phyloP scores from a whole-genome alignment of 2,329 filamentous ascomycete species.

The Nothophoma quercina region DNA sequence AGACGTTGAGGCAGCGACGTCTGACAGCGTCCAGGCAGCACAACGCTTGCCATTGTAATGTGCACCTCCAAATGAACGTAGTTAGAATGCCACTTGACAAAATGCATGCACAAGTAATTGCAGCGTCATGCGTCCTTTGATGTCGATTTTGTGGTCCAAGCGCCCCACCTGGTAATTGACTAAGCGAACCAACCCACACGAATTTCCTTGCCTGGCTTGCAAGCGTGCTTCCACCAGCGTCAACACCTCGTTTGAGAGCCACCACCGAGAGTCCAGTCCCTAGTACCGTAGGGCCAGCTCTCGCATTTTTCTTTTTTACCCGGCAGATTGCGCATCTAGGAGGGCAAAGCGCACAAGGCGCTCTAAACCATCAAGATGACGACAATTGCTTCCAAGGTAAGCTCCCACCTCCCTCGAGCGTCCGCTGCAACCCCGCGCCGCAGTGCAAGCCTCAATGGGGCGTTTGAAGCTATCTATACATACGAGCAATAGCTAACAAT shows the following conservation, averaged over 20 bases:
- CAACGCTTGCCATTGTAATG: not conserved
- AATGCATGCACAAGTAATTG: slow-evolving; percentile 11
- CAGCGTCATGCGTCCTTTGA: slow-evolving; percentile 17
- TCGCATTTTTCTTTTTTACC: slow-evolving; percentile 38
- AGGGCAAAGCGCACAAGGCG: slow-evolving; percentile 55
- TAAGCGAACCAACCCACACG: slow-evolving; percentile 39
- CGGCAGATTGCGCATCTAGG: slow-evolving; percentile 53
- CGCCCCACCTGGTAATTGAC: slow-evolving; percentile 24
- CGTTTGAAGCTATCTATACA: not conserved
- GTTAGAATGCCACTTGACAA: not conserved
- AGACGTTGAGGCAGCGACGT: slow-evolving; percentile 8
- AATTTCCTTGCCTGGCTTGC: slow-evolving; percentile 21
- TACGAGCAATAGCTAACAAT: slow-evolving; percentile 46
- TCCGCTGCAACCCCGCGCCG: slow-evolving; percentile 16
- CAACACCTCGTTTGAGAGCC: slow-evolving; percentile 38
- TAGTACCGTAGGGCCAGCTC: slow-evolving; percentile 50
- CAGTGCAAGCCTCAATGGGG: slow-evolving; percentile 17
- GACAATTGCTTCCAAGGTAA: slow-evolving; percentile 55
- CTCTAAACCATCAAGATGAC: slow-evolving; percentile 52
- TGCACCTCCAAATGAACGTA: not conserved
- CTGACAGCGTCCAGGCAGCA: slow-evolving; percentile 8
- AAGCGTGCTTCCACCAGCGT: slow-evolving; percentile 36
- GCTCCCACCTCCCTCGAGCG: slow-evolving; percentile 29
- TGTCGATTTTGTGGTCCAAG: slow-evolving; percentile 9
- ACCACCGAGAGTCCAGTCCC: slow-evolving; percentile 50